phyloP scores from a whole-genome alignment of 2,329 filamentous ascomycete species.

The Madurella fahalii region DNA sequence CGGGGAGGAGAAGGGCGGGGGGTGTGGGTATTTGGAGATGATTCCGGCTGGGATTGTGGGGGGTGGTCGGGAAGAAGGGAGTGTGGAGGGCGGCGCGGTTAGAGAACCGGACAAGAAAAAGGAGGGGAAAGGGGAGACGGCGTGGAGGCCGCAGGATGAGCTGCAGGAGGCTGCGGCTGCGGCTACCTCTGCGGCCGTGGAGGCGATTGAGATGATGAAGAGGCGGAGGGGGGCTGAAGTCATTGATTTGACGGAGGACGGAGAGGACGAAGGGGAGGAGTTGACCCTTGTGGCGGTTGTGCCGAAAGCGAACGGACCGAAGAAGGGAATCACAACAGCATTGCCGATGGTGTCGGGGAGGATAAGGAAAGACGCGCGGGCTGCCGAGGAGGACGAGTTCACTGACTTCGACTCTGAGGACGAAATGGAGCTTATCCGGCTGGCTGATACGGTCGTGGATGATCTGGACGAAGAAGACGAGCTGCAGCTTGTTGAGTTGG shows the following conservation, averaged over 20 bases:
- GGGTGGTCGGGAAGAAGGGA: neutral
- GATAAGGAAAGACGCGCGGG: neutral
- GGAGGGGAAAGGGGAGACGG: neutral
- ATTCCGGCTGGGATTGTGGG: neutral
- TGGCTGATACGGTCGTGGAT: conserved; percentile 8
- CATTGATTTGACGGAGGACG: neutral
- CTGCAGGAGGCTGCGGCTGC: neutral
- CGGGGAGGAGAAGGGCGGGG: neutral
- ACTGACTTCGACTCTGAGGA: conserved; percentile 8
- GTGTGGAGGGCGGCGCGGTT: neutral
- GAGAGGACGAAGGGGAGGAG: neutral
- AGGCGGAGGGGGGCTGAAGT: neutral
- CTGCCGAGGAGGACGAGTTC: neutral
- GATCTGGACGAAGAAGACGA: conserved; percentile 5
- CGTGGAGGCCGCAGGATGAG: neutral
- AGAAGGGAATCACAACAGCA: neutral
- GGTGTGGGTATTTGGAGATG: conserved; percentile 6
- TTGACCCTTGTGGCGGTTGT: neutral
- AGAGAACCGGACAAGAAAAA: neutral
- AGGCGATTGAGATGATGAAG: neutral
- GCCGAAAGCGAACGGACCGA: neutral
- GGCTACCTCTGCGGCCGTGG: too few relatives aligned
- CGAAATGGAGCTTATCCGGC: conserved; percentile 3
- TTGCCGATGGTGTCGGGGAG: neutral
- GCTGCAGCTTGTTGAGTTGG: conserved; percentile 1